Evolutionary conservation across 495 filamentous ascomycete species (phyloP).

Genomic region (Aspergillus saccharolyticus): DNA sequence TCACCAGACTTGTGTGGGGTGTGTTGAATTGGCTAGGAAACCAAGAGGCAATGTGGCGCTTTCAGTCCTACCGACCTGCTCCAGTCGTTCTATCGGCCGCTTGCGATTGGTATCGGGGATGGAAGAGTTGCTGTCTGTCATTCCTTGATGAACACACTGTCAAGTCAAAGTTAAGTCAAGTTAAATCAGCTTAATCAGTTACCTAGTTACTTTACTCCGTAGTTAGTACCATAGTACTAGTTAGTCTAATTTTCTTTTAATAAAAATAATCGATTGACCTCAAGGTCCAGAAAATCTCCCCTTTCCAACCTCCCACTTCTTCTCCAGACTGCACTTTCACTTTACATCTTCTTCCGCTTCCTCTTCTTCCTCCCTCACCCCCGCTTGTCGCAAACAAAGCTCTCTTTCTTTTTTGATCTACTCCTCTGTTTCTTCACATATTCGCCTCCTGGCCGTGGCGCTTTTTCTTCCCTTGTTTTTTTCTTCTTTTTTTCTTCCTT

Average conservation of each 20-base stretch:
- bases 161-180: constrained; percentile 3
- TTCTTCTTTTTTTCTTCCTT: no score
- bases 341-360: background rate
- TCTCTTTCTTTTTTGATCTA: constrained; percentile 6
- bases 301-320: background rate
- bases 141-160: constrained; percentile 8
- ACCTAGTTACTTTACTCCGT: background rate
- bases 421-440: constrained; percentile 16
- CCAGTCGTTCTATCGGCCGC: constrained; percentile 3
- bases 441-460: constrained; percentile 6
- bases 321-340: background rate
- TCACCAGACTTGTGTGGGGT: background rate
- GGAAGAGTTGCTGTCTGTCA: constrained; percentile 16
- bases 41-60: constrained; percentile 11
- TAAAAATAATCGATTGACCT: background rate
- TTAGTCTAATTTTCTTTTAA: background rate
- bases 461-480: background rate
- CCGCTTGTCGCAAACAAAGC: background rate
- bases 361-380: constrained; percentile 6
- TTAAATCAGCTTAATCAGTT: no score
- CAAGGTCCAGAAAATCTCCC: background rate
- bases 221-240: constrained; percentile 3
- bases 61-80: constrained; percentile 8
- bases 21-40: constrained; percentile 1
- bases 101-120: constrained; percentile 13